These are phyloP conservation scores for Ostreobium quekettii DNA, from an alignment of 139 green algal genomes.

Conservation along the genomic window DNA sequence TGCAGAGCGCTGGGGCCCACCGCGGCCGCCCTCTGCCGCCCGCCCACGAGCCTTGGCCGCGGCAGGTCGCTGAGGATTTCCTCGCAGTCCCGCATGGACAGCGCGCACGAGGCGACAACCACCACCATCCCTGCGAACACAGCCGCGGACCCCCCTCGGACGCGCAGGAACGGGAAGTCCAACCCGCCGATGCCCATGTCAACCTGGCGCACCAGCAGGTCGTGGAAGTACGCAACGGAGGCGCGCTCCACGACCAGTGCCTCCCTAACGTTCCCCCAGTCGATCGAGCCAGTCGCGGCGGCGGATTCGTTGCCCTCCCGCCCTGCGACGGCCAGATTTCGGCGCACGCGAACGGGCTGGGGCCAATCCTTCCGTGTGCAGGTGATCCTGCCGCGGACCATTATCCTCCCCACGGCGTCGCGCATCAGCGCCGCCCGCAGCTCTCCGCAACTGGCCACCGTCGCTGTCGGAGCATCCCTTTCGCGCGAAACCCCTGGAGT, in stretches of 20 bases:
- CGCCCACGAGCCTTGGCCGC: neutral
- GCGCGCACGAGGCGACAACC: neutral
- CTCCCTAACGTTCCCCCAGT: neutral
- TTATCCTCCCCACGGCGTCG: neutral
- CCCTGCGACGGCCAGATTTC: neutral
- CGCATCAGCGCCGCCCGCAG: neutral
- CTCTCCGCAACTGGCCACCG: neutral
- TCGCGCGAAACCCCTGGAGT: too few species aligned
- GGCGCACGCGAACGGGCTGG: neutral
- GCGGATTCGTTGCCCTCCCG: too few species aligned
- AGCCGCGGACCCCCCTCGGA: too few species aligned
- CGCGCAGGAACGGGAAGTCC: neutral
- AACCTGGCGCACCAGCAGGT: neutral
- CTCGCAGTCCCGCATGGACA: neutral
- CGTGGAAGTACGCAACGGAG: neutral
- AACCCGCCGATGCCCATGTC: neutral
- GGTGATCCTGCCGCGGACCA: neutral
- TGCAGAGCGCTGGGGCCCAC: neutral
- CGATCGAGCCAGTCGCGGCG: neutral
- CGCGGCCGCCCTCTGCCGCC: neutral
- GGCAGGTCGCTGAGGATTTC: neutral
- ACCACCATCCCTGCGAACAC: neutral
- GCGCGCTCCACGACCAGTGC: neutral
- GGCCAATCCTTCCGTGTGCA: neutral
- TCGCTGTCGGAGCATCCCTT: too few species aligned